phyloP scores from a whole-genome alignment of 495 filamentous ascomycete genomes.

The Podospora pseudoanserina region DNA sequence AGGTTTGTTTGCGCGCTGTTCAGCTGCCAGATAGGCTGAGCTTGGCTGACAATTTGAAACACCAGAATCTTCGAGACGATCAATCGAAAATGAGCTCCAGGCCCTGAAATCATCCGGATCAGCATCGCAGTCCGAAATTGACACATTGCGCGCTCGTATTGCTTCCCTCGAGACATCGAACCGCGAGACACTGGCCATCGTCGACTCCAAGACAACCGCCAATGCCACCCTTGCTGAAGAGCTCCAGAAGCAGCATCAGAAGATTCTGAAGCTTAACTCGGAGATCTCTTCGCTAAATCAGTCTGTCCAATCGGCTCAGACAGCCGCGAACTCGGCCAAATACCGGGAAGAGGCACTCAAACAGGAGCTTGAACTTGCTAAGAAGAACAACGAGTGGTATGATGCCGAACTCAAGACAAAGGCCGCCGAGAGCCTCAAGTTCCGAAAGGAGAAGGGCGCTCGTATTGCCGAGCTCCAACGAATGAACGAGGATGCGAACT shows the following conservation, averaged over 20 bases:
- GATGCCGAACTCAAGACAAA: constrained; percentile 88
- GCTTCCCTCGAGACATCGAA: constrained; percentile 84
- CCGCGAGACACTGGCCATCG: constrained; percentile 77
- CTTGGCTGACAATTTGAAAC: constrained; percentile 1
- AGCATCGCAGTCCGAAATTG: constrained; percentile 70
- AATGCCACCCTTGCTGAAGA: constrained; percentile 83
- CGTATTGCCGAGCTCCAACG: constrained; percentile 84
- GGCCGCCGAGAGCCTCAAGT: constrained; percentile 76
- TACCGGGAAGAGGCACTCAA: constrained; percentile 85
- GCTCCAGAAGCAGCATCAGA: constrained; percentile 80
- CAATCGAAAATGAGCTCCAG: constrained; percentile 77
- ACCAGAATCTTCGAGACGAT: constrained; percentile 35
- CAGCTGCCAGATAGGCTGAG: not conserved
- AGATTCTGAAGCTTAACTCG: constrained; percentile 74
- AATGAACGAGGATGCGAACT: constrained; percentile 76
- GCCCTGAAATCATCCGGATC: constrained; percentile 71
- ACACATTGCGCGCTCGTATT: constrained; percentile 73
- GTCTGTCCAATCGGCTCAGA: constrained; percentile 72
- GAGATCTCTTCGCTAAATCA: constrained; percentile 78
- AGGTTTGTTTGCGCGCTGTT: constrained; percentile 48
- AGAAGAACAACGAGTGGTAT: constrained; percentile 87
- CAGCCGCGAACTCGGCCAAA: constrained; percentile 68
- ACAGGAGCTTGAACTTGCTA: constrained; percentile 82
- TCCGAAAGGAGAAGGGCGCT: constrained; percentile 88
- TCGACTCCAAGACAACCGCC: constrained; percentile 85